Percentiles rank a stretch among this genome's conserved stretches.
phyloP scores from a whole-genome alignment of 83 land plant genomes.

The Thuja plicata region DNA sequence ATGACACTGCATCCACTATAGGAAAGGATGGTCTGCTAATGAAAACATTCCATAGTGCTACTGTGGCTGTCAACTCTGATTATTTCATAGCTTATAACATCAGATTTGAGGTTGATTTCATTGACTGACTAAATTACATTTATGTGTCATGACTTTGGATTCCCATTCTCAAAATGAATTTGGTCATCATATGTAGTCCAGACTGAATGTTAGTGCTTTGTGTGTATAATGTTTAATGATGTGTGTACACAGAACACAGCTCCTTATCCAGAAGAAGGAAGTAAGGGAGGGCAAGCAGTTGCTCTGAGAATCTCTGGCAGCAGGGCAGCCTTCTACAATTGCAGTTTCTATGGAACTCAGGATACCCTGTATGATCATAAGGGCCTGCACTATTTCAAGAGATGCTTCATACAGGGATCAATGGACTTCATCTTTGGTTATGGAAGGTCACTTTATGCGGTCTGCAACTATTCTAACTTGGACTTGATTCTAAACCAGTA shows the following conservation, averaged over 20 bases:
- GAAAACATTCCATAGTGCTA: slow-evolving; percentile 60
- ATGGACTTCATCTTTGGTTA: slow-evolving; percentile 81
- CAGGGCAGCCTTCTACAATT: slow-evolving; percentile 66
- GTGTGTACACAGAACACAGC: slow-evolving; percentile 40
- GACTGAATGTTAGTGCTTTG: not conserved
- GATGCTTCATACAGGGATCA: slow-evolving; percentile 61
- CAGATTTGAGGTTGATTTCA: slow-evolving; percentile 54
- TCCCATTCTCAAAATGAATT: not conserved
- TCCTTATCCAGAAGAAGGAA: slow-evolving; percentile 33
- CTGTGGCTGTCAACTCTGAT: slow-evolving; percentile 57
- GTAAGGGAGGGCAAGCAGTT: slow-evolving; percentile 56
- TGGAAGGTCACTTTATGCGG: slow-evolving; percentile 68
- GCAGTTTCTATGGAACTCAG: slow-evolving; percentile 66
- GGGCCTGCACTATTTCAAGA: slow-evolving; percentile 79
- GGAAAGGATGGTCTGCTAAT: slow-evolving; percentile 44
- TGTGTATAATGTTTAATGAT: not conserved
- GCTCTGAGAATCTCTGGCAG: slow-evolving; percentile 75
- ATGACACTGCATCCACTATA: slow-evolving; percentile 49
- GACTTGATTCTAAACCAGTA: not conserved
- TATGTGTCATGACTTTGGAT: not conserved
- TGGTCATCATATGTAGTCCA: not conserved
- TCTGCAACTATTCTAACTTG: slow-evolving; percentile 11
- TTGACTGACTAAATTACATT: not conserved
- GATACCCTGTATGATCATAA: slow-evolving; percentile 77
- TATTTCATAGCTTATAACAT: slow-evolving; percentile 75